Evolutionary conservation across 2,329 filamentous ascomycete species (phyloP), one percentile per base, ranked within the genome.

Genomic region (Aureobasidium sp.): DNA sequence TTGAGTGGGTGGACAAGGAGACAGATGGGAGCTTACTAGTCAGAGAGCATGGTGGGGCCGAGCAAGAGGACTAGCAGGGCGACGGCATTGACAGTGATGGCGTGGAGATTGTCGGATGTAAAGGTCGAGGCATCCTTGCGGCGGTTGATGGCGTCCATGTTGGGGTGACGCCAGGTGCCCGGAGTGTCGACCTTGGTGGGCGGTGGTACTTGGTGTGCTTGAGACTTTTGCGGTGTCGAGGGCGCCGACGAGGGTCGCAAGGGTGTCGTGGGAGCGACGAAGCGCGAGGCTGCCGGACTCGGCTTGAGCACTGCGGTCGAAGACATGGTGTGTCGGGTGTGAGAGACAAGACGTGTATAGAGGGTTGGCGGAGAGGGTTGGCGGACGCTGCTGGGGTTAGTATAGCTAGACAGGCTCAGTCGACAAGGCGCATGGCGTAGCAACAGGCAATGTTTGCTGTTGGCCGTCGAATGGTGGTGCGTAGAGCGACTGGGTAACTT

Each of bases 101-200:
- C 83, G 64, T 80, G 83, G 53, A 94, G 76, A 67, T 96, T 93
- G 72, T 84, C 84, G 68, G 92, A 86, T 62, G 87, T 85, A 73
- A 97, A 96, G 52, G 82, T 89, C 15, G 86, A 85, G 22, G 87
- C 87, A 73, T 90, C 87, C 71, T 91, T 89, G 57, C 94, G 86
- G 65, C 84, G 83, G 17, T 89, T 86, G 72, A 99, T 95, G 76
- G 97, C 93, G 70, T 91, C 83, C 66, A 97, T 82, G 65, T 88
- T 86, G 37, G 94, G 94, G 74, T 99, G 94, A 70, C 87, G 85
- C 93, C 94, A 99, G 71, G 87, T 90, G 61, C 93, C 92, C 4
- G 77, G 73, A 27, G 49, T 53, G 6, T 53, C 48, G 20, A 44
- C 39, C 47, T 52, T 44, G 39, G 27, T 47, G 25, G 34, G 22